Base-by-base conservation (phyloP, 768 basidiomycete species). In the Phylloporus sp. region DNA sequence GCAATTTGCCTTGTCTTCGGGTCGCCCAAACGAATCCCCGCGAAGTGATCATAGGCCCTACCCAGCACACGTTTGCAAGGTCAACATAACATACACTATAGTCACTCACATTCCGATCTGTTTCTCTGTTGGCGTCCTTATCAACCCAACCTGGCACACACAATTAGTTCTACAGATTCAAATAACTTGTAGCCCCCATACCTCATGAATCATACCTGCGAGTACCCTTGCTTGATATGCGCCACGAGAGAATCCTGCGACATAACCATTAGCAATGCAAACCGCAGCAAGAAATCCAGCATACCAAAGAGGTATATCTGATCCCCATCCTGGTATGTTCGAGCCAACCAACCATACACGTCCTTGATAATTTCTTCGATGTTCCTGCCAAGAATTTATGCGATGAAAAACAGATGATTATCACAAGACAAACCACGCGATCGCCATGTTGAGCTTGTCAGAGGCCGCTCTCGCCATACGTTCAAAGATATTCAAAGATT, bases 221-320 rank as follows among this genome's bases (percentile, higher is more conserved):
- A 73, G 62, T 2, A 68, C 69, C 15, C 75, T 65, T 0, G 71
- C 72, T 48, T 72, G 68, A 52, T 73, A 74, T n/a, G 73, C 71
- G 13, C 76, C 76, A 23, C 76, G 67, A 27, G 75, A 76, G 54
- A 78, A 78, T 26, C 69, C 69, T 70, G n/a, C 1, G n/a, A 6
- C 15, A 3, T 1, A 2, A 24, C 7, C 4, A 27, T 50, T 9
- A 38, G 10, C 22, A 10, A 11, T 34, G 2, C 29, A n/a, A 13
- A 15, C 2, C 3, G 11, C 2, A 11, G 22, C 5, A 2, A 6
- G 36, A 7, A 32, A 45, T 23, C 2, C 4, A 32, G 32, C 47
- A 1, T 35, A 68, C 71, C 71, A 43, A 72, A 70, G 23, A 72
- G 58, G 53, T 62, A 72, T 45, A 72, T 68, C 4, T 56, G 56